Base-by-base conservation (phyloP, 768 basidiomycete genomes). In the Kwoniella sp. region DNA sequence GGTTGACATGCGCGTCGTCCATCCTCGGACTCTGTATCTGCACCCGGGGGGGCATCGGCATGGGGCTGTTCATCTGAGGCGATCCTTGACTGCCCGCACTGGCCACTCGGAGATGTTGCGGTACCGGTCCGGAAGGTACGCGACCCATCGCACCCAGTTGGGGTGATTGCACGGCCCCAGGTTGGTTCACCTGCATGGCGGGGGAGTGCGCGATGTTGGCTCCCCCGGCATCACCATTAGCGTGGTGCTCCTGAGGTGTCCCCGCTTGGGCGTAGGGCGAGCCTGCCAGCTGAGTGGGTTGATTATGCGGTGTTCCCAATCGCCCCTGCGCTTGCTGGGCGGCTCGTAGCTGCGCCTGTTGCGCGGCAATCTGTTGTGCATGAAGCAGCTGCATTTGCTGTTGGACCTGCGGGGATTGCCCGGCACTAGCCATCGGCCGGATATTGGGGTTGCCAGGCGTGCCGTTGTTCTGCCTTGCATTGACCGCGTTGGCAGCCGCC, bases 331-430 rank as follows among this genome's bases (percentile, higher is more conserved):
- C 47, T 29, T 57, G 56, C 23, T 55, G 53, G 29, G 44, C 53
- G 11, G 65, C 64, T 14, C 46, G 57, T 4, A 53, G 38, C 43
- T 60, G 60, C n/a, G 62, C 66, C 45, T 65, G 64, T 45, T 56
- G 57, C 20, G 65, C 68, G 3, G 60, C 62, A 4, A 62, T 33
- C 28, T 67, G 65, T 36, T 70, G 68, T 15, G 68, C 64, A 28
- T 64, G 65, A 3, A 67, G 51, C 34, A 62, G 34, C 43, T 63
- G 62, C 53, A 62, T 63, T 26, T 67, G 66, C 34, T 62, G 59
- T 29, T 64, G 62, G 5, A 68, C 53, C 31, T 67, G 65, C 8
- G 46, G 44, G 28, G 48, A 27, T 17, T 44, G 46, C 26, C 27
- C 15, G 14, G n/a, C 26, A 9, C 31, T 46, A 43, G 19, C 34